Percentiles rank a stretch among this genome's conserved stretches.
Conservation (phyloP, 2,329 filamentous ascomycete genomes). For the Monilinia polystroma region DNA sequence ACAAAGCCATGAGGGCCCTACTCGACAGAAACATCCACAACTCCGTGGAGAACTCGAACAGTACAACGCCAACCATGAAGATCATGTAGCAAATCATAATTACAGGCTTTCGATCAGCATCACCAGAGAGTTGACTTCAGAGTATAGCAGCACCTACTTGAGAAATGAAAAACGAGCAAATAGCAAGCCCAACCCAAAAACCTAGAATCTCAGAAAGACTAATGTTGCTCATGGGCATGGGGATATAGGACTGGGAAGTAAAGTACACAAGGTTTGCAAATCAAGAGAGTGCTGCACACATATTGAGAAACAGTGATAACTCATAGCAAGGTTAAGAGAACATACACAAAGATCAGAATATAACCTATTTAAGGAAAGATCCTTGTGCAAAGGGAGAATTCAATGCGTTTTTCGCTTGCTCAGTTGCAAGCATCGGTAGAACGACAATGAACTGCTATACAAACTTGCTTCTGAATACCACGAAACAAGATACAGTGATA, state of each 20-base stretch:
- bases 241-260: constrained; percentile 10
- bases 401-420: not conserved
- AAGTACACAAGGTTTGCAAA: constrained; percentile 2
- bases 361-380: not conserved
- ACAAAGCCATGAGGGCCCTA: constrained; percentile 70
- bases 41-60: constrained; percentile 68
- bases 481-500: too few relatives aligned
- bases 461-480: too few relatives aligned
- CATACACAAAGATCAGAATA: constrained; percentile 12
- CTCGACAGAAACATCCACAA: constrained; percentile 60
- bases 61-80: constrained; percentile 51
- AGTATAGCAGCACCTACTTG: constrained; percentile 81
- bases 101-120: constrained; percentile 72
- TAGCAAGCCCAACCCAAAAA: constrained; percentile 1
- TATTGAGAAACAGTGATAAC: not conserved
- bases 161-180: constrained; percentile 67
- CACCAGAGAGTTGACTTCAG: constrained; percentile 72
- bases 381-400: not conserved
- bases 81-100: constrained; percentile 72
- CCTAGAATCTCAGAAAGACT: not conserved
- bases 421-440: not conserved
- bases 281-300: constrained; percentile 1
- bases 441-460: not conserved
- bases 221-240: constrained; percentile 5
- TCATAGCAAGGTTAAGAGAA: not conserved